These are phyloP conservation scores for Phytopythium boreale DNA, from an alignment of 352 stramenopile genomes.

Conservation along the genomic window DNA sequence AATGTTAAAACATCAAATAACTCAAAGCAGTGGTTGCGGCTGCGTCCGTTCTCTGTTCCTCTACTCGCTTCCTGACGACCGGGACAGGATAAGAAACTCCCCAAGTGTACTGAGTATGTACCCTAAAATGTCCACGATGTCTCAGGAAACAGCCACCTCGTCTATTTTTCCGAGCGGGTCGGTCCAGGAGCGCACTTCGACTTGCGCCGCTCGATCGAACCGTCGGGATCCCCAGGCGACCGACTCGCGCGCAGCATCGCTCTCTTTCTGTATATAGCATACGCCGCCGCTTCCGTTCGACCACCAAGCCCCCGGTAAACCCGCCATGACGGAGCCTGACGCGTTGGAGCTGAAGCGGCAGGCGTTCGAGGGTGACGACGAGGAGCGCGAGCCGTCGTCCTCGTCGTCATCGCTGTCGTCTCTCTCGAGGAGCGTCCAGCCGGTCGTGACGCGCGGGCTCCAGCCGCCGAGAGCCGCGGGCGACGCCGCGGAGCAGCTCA, in stretches of 20 bases:
- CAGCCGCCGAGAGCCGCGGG: neutral
- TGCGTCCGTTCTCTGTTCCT: no score
- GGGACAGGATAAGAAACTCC: no score
- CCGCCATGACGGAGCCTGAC: constrained; percentile 22
- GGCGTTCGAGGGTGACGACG: neutral
- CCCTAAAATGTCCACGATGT: neutral
- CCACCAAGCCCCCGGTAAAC: neutral
- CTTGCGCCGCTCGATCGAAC: no score
- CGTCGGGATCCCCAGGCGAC: no score
- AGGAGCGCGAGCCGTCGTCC: constrained; percentile 6
- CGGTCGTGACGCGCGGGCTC: constrained; percentile 4
- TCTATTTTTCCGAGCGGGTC: neutral
- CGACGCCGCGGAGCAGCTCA: constrained; percentile 12
- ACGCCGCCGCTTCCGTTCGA: neutral
- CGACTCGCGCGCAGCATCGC: no score
- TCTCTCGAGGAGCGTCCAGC: constrained; percentile 6
- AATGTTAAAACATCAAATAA: no score
- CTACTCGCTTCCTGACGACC: no score
- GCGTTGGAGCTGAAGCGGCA: constrained; percentile 2
- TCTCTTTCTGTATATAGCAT: no score
- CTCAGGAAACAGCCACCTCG: neutral
- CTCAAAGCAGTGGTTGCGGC: no score
- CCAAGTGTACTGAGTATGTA: no score
- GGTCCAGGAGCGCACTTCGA: neutral
- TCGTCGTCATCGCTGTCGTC: constrained; percentile 8